Evolutionary conservation across 495 filamentous ascomycete species (phyloP).

Genomic region (Podospora anserina): DNA sequence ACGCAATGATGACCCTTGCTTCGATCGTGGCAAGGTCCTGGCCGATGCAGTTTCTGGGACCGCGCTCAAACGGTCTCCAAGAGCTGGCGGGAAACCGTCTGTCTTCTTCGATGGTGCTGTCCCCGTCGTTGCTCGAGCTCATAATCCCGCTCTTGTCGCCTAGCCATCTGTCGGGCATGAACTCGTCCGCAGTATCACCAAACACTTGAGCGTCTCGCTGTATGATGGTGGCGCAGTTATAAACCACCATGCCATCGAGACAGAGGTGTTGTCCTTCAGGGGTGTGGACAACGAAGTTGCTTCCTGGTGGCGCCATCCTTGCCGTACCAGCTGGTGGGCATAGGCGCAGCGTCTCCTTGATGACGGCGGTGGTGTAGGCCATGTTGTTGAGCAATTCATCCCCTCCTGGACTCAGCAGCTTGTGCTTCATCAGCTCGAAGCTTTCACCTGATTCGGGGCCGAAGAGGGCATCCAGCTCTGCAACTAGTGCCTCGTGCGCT

Average conservation of each 20-base stretch:
- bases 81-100: constrained; percentile 36
- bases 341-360: constrained; percentile 53
- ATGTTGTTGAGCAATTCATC: constrained; percentile 46
- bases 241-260: constrained; percentile 51
- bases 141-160: constrained; percentile 39
- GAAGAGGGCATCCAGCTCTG: constrained; percentile 47
- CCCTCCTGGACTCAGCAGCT: constrained; percentile 26
- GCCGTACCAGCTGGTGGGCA: constrained; percentile 43
- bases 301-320: constrained; percentile 33
- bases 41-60: constrained; percentile 56
- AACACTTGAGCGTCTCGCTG: constrained; percentile 59
- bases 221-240: constrained; percentile 49
- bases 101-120: constrained; percentile 23
- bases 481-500: constrained; percentile 36
- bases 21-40: constrained; percentile 53
- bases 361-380: constrained; percentile 46
- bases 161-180: constrained; percentile 61
- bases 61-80: constrained; percentile 55
- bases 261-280: constrained; percentile 58
- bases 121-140: constrained; percentile 20
- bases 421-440: constrained; percentile 22
- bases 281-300: constrained; percentile 34
- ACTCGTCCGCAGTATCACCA: constrained; percentile 54
- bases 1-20: constrained; percentile 38
- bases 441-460: constrained; percentile 26